phyloP scores from a whole-genome alignment of 495 filamentous ascomycete genomes.

The Geoglossum glabrum region DNA sequence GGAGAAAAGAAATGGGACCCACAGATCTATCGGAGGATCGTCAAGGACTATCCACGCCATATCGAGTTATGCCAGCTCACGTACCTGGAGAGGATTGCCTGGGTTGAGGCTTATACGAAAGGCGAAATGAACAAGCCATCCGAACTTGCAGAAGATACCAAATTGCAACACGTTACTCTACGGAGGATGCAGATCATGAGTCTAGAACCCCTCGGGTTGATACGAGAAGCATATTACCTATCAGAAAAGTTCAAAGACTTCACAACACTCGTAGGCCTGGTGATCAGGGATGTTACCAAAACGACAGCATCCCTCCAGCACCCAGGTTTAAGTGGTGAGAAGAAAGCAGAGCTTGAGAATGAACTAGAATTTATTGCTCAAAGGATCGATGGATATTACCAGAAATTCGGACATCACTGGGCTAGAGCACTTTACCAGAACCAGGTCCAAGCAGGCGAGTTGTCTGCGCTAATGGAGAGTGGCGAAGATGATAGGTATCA shows the following conservation, averaged over 20 bases:
- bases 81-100: not conserved
- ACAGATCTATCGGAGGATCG: conserved; percentile 25
- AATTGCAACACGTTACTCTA: not conserved
- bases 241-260: conserved; percentile 58
- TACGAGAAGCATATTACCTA: conserved; percentile 18
- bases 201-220: not conserved
- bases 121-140: not conserved
- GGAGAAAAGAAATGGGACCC: conserved; percentile 17
- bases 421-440: conserved; percentile 63
- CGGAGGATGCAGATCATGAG: not conserved
- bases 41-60: conserved; percentile 30
- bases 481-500: conserved; percentile 36
- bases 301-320: conserved; percentile 17
- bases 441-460: conserved; percentile 41
- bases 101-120: not conserved
- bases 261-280: conserved; percentile 40
- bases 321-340: conserved; percentile 9
- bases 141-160: not conserved
- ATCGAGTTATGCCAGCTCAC: conserved; percentile 24
- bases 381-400: conserved; percentile 42
- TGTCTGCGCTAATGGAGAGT: conserved; percentile 40
- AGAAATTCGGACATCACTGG: conserved; percentile 52
- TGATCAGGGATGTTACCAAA: conserved; percentile 15
- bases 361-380: conserved; percentile 14
- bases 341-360: conserved; percentile 8